Evolutionary conservation across 140 eudicot genomes (phyloP).

Genomic region (Oenanthe javanica): DNA sequence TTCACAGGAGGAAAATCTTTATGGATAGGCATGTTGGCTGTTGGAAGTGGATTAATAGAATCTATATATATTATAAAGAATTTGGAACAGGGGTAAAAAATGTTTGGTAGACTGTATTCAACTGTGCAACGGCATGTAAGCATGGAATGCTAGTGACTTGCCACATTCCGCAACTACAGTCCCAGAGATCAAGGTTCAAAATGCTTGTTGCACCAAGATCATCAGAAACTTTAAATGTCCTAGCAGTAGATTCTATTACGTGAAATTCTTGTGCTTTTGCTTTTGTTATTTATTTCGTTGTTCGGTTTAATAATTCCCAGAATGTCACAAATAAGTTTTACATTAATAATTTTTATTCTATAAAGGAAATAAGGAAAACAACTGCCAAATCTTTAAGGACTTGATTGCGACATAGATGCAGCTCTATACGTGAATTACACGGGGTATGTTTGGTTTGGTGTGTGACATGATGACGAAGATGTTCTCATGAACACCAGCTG

Average conservation of each 20-base stretch:
- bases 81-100: conserved; percentile 9
- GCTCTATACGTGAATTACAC: too few species aligned
- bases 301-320: too few species aligned
- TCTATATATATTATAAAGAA: conserved; percentile 6
- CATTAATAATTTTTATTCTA: too few species aligned
- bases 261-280: conserved; percentile 7
- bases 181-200: conserved; percentile 13
- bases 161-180: conserved; percentile 14
- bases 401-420: too few species aligned
- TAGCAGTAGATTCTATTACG: background rate
- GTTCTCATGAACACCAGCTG: too few species aligned
- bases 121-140: conserved; percentile 4
- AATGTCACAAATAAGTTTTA: too few species aligned
- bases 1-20: background rate
- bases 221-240: conserved; percentile 9
- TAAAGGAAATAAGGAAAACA: too few species aligned
- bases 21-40: conserved; percentile 4
- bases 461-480: too few species aligned
- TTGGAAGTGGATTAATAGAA: conserved; percentile 13
- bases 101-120: background rate
- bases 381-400: too few species aligned
- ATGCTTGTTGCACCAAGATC: background rate
- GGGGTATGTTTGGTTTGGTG: too few species aligned
- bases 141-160: conserved; percentile 13
- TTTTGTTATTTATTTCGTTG: too few species aligned